Conservation (phyloP, 2,329 filamentous ascomycete species). For the Aspergillus quadricinctus region DNA sequence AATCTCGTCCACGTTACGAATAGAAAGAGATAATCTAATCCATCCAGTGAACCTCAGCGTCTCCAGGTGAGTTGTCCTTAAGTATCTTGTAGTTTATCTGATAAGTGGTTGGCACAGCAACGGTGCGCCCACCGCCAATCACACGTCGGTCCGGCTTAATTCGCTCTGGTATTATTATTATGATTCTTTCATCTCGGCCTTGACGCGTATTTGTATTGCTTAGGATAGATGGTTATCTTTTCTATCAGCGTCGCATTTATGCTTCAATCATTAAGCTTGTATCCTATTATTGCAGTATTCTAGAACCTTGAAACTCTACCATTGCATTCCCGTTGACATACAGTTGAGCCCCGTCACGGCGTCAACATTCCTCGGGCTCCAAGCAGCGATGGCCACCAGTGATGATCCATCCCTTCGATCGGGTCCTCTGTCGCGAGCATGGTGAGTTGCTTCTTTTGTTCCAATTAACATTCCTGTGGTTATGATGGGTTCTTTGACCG, state of each 20-base stretch:
- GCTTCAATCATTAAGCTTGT: background rate
- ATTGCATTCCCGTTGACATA: background rate
- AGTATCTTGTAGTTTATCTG: background rate
- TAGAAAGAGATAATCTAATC: background rate
- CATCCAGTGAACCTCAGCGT: background rate
- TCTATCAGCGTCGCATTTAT: background rate
- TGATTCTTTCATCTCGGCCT: background rate
- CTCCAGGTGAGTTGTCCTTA: background rate
- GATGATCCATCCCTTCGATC: constrained; percentile 1
- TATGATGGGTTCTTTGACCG: background rate
- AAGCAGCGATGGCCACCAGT: constrained; percentile 9
- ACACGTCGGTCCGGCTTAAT: background rate
- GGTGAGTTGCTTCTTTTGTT: constrained; percentile 5
- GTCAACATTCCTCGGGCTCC: background rate
- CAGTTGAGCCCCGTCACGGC: background rate
- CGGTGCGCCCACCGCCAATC: constrained; percentile 2
- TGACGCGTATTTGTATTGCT: background rate
- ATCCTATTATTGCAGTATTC: background rate
- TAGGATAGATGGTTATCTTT: background rate
- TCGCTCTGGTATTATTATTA: background rate
- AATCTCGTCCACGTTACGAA: background rate
- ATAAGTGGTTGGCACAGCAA: constrained; percentile 21
- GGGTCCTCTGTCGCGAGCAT: background rate
- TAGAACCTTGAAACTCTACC: constrained; percentile 1
- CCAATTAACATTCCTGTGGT: background rate